A percentile compares a stretch with the other conserved stretches of the same genome.
phyloP scores from a whole-genome alignment of 148 eudicot species.

The Fagopyrum homotropicum region DNA sequence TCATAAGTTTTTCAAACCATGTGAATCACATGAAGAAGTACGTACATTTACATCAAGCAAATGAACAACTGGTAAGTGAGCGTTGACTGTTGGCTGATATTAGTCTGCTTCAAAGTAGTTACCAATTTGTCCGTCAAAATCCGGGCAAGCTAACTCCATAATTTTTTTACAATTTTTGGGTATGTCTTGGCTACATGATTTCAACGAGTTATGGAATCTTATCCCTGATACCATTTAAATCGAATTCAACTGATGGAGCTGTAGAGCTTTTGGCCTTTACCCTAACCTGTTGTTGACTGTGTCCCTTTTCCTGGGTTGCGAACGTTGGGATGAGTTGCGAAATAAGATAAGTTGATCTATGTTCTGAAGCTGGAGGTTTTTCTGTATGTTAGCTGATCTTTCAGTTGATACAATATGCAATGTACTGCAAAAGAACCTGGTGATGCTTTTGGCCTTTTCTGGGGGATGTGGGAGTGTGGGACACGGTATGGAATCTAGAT shows the following conservation, averaged over 20 bases:
- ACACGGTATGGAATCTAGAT: not conserved
- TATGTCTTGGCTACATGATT: constrained; percentile 3
- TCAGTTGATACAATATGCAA: no score
- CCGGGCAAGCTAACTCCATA: not conserved
- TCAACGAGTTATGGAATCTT: not conserved
- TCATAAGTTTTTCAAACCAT: not conserved
- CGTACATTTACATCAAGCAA: not conserved
- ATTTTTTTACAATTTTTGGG: not conserved
- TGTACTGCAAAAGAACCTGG: no score
- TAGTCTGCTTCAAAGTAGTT: not conserved
- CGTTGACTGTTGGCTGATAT: not conserved
- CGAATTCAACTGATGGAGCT: not conserved
- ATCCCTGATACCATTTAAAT: not conserved
- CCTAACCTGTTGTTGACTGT: not conserved
- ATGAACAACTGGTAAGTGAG: not conserved
- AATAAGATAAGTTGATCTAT: no score
- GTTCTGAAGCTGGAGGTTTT: no score
- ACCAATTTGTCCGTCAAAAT: not conserved
- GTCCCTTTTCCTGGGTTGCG: no score
- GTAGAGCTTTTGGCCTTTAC: not conserved
- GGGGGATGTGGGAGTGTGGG: not conserved
- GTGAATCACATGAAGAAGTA: not conserved
- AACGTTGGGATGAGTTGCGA: no score
- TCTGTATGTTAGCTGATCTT: no score
- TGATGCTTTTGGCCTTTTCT: not conserved